Percentiles rank a stretch among this genome's conserved stretches.
phyloP scores from a whole-genome alignment of 1,284 basidiomycete genomes.

The Leccinum subspadiceum region DNA sequence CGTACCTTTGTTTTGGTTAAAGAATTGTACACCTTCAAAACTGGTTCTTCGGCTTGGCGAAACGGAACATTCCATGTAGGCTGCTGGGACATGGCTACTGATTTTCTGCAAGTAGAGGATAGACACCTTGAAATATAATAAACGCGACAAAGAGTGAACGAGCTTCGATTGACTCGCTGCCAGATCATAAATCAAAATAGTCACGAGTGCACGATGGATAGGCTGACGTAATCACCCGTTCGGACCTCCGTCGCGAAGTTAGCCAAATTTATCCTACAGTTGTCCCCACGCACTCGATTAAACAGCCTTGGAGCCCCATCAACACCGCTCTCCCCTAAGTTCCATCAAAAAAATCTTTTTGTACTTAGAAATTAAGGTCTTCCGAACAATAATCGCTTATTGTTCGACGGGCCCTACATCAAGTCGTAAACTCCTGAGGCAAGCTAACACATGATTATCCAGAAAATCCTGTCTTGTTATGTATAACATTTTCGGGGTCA shows the following conservation, averaged over 20 bases:
- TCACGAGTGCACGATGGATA: background rate
- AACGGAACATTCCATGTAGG: slow-evolving; percentile 57
- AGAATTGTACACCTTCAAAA: slow-evolving; percentile 91
- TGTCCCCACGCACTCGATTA: background rate
- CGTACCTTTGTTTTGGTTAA: slow-evolving; percentile 87
- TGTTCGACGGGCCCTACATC: background rate
- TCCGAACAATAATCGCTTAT: slow-evolving; percentile 10
- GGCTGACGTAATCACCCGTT: slow-evolving; percentile 29
- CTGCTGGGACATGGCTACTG: slow-evolving; percentile 42
- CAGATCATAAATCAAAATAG: slow-evolving; percentile 22
- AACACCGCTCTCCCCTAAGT: background rate
- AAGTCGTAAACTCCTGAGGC: background rate
- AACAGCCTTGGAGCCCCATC: background rate
- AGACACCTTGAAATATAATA: background rate
- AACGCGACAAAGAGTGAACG: slow-evolving; percentile 11
- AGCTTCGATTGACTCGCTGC: slow-evolving; percentile 21
- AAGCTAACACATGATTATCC: background rate
- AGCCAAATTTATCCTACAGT: background rate
- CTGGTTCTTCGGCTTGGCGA: slow-evolving; percentile 51
- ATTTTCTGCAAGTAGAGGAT: slow-evolving; percentile 5
- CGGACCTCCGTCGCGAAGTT: background rate
- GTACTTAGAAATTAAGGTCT: slow-evolving; percentile 10
- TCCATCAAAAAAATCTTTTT: slow-evolving; percentile 7
- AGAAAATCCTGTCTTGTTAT: background rate
- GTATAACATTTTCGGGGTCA: background rate